Conservation (phyloP, 805 yeast genomes). For the Metschnikowia matae region DNA sequence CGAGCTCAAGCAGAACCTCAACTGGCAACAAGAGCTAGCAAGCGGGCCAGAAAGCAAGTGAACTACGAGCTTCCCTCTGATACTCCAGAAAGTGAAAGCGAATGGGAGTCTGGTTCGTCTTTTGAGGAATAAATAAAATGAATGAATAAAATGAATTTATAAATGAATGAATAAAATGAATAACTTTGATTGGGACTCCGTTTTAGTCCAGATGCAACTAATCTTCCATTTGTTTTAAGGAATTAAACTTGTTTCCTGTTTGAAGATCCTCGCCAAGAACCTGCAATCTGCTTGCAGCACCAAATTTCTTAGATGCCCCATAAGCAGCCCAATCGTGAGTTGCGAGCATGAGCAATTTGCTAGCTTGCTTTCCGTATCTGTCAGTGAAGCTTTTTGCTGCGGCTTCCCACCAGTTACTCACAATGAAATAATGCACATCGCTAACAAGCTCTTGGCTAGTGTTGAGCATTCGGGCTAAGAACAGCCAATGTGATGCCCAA, state of each 20-base stretch:
- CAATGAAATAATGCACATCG: slow-evolving; percentile 66
- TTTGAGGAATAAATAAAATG: not conserved
- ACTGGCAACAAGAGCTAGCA: slow-evolving; percentile 23
- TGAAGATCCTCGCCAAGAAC: slow-evolving; percentile 80
- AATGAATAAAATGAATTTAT: not conserved
- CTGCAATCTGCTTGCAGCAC: slow-evolving; percentile 75
- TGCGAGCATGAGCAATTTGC: slow-evolving; percentile 51
- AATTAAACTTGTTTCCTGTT: slow-evolving; percentile 41
- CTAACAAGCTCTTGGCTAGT: slow-evolving; percentile 45
- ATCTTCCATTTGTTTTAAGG: slow-evolving; percentile 42
- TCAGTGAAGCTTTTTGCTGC: slow-evolving; percentile 52
- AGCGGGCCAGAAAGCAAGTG: slow-evolving; percentile 15
- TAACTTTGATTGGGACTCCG: too few species aligned
- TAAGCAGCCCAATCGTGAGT: slow-evolving; percentile 50
- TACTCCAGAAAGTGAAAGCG: not conserved
- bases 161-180: not conserved
- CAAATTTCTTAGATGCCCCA: slow-evolving; percentile 49
- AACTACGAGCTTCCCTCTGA: slow-evolving; percentile 8
- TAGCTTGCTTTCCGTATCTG: slow-evolving; percentile 67
- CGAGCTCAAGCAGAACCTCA: slow-evolving; percentile 20
- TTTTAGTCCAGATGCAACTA: slow-evolving; percentile 5
- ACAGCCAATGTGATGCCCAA: slow-evolving; percentile 53
- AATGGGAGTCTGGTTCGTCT: not conserved
- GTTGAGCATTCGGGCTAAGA: slow-evolving; percentile 71
- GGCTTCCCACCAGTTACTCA: slow-evolving; percentile 92